These are phyloP conservation scores for Calonectria pseudoturangicola DNA, from an alignment of 2,329 filamentous ascomycete genomes.

Conservation along the genomic window DNA sequence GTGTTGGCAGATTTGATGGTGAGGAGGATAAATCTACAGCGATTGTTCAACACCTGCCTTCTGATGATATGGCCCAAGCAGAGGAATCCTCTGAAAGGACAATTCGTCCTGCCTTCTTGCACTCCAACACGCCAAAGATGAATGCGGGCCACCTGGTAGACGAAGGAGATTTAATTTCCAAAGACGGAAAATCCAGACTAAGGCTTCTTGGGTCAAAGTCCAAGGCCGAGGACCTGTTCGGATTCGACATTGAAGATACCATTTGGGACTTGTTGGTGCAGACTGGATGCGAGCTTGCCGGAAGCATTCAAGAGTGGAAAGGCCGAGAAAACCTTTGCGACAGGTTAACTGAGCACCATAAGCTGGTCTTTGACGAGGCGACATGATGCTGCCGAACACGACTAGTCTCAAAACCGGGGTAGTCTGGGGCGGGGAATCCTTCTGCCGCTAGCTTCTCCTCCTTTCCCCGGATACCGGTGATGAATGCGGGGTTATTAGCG, in stretches of 20 bases:
- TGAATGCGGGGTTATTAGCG: slow-evolving; percentile 3
- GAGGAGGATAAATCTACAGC: slow-evolving; percentile 35
- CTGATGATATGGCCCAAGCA: slow-evolving; percentile 14
- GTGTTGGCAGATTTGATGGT: slow-evolving; percentile 34
- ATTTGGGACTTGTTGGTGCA: slow-evolving; percentile 40
- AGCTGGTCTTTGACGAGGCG: slow-evolving; percentile 37
- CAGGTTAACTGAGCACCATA: slow-evolving; percentile 37
- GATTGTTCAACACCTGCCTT: slow-evolving; percentile 33
- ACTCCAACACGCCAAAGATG: slow-evolving; percentile 41
- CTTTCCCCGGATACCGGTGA: not conserved
- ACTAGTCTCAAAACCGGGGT: not conserved
- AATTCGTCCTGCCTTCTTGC: slow-evolving; percentile 33
- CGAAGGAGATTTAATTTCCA: slow-evolving; percentile 35
- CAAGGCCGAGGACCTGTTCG: slow-evolving; percentile 27
- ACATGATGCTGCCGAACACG: not conserved
- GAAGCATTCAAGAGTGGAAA: slow-evolving; percentile 37
- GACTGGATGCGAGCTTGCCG: slow-evolving; percentile 40
- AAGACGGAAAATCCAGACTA: slow-evolving; percentile 33
- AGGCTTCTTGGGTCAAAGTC: slow-evolving; percentile 34
- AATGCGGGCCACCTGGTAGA: slow-evolving; percentile 39
- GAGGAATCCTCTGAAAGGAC: not conserved
- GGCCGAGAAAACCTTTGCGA: slow-evolving; percentile 31
- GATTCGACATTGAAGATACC: slow-evolving; percentile 39
- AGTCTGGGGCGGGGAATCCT: not conserved
- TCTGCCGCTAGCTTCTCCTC: not conserved